These are phyloP conservation scores for Boletales sp. DNA, from an alignment of 768 basidiomycete species.

Conservation along the genomic window DNA sequence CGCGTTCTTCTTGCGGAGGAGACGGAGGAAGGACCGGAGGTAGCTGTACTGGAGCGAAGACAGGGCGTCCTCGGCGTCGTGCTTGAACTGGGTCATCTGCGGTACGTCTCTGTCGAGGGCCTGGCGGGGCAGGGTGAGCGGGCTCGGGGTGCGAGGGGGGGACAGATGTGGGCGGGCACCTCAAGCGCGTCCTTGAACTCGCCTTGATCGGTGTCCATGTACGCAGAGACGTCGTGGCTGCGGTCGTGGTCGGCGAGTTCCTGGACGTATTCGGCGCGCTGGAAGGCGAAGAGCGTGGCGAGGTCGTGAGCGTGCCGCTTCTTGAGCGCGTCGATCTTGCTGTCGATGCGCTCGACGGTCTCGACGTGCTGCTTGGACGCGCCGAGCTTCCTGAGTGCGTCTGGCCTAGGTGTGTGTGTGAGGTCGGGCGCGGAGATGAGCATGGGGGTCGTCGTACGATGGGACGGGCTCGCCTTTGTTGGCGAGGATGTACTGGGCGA, in stretches of 20 bases:
- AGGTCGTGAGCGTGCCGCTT: slow-evolving; percentile 29
- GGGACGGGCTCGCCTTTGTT: slow-evolving; percentile 38
- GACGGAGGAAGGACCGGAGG: slow-evolving; percentile 22
- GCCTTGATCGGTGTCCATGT: slow-evolving; percentile 27
- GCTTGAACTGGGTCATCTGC: slow-evolving; percentile 17
- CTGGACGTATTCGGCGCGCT: slow-evolving; percentile 30
- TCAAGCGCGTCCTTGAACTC: slow-evolving; percentile 23
- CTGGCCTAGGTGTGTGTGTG: slow-evolving; percentile 8
- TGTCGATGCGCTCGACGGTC: slow-evolving; percentile 23
- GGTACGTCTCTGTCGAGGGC: slow-evolving; percentile 16
- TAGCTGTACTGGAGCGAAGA: slow-evolving; percentile 30
- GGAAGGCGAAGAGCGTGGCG: slow-evolving; percentile 21
- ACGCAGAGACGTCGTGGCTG: slow-evolving; percentile 23
- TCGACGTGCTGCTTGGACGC: slow-evolving; percentile 14
- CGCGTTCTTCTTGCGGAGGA: not conserved
- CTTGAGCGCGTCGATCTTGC: slow-evolving; percentile 30
- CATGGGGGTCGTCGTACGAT: slow-evolving; percentile 28
- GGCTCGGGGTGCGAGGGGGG: not conserved
- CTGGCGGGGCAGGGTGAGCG: slow-evolving; percentile 5
- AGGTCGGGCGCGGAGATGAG: not conserved
- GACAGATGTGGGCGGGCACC: slow-evolving; percentile 1
- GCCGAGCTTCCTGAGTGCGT: slow-evolving; percentile 21
- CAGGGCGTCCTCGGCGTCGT: slow-evolving; percentile 28
- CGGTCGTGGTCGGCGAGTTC: slow-evolving; percentile 30
- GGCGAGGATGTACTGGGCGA: slow-evolving; percentile 39